Evolutionary conservation across 1,139 yeast species (phyloP).

Genomic region (Debaryomycetaceae sp.): DNA sequence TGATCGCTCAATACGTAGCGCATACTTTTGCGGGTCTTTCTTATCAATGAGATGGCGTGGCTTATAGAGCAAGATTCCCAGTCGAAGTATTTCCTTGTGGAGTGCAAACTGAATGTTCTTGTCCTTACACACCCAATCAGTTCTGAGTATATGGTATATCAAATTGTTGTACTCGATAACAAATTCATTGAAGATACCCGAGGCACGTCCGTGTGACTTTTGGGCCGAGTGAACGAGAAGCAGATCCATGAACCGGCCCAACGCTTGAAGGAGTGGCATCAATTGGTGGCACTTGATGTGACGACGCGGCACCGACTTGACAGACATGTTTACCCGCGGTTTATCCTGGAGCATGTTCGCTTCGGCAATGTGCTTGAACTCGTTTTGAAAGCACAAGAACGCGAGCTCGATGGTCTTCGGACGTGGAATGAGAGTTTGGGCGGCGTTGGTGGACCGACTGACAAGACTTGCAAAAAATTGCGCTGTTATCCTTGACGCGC

Average conservation of each 20-base stretch:
- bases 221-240: constrained; percentile 11
- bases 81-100: constrained; percentile 18
- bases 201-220: constrained; percentile 6
- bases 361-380: constrained; percentile 24
- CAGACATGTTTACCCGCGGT: too few relatives aligned
- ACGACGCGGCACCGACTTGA: too few relatives aligned
- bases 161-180: constrained; percentile 17
- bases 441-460: constrained; percentile 10
- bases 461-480: constrained; percentile 16
- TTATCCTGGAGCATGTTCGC: too few relatives aligned
- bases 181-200: constrained; percentile 11
- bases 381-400: constrained; percentile 22
- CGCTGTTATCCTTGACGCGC: constrained; percentile 11
- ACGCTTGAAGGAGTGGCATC: constrained; percentile 5
- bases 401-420: constrained; percentile 19
- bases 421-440: constrained; percentile 11
- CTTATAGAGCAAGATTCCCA: constrained; percentile 21
- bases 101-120: constrained; percentile 7
- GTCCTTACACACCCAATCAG: constrained; percentile 17
- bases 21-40: constrained; percentile 9
- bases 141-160: constrained; percentile 12
- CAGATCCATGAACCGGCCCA: constrained; percentile 12
- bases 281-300: constrained; percentile 18
- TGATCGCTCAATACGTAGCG: constrained; percentile 12
- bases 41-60: constrained; percentile 15